Percentiles rank a stretch among this genome's conserved stretches.
These are phyloP conservation scores for Fusarium sp. DNA, from an alignment of 2,329 filamentous ascomycete species.

Conservation along the genomic window DNA sequence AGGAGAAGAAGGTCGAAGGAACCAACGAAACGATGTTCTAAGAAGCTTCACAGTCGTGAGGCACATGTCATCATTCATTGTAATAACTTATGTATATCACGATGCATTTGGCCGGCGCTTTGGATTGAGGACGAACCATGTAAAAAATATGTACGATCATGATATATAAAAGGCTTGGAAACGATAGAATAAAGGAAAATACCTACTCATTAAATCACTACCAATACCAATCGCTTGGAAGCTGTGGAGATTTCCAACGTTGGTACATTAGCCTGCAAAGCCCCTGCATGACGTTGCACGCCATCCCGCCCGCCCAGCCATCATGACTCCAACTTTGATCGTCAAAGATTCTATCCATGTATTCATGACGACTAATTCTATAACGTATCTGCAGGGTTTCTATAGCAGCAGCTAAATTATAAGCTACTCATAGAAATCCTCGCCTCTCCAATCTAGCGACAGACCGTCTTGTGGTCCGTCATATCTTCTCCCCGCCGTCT, in stretches of 20 bases:
- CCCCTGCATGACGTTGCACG: constrained; percentile 28
- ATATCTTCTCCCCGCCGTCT: constrained; percentile 16
- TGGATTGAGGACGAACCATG: constrained; percentile 6
- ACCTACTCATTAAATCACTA: background rate
- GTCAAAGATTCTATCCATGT: background rate
- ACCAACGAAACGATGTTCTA: constrained; percentile 27
- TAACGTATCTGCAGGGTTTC: background rate
- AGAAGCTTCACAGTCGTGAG: constrained; percentile 5
- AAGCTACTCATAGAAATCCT: background rate
- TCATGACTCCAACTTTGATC: constrained; percentile 27
- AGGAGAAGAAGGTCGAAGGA: constrained; percentile 18
- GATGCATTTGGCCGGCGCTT: constrained; percentile 34
- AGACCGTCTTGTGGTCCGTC: constrained; percentile 14
- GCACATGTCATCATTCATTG: constrained; percentile 12
- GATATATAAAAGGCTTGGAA: constrained; percentile 25
- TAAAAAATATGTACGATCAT: constrained; percentile 22
- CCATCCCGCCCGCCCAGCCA: constrained; percentile 8
- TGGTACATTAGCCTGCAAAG: constrained; percentile 28
- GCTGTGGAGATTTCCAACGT: constrained; percentile 11
- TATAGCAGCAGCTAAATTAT: background rate
- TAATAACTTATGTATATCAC: constrained; percentile 38
- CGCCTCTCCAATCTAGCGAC: background rate
- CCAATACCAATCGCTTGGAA: background rate
- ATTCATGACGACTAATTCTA: background rate
- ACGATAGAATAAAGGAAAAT: constrained; percentile 1